Conservation (phyloP, 345 rosid species). For the Sonneratia alba region DNA sequence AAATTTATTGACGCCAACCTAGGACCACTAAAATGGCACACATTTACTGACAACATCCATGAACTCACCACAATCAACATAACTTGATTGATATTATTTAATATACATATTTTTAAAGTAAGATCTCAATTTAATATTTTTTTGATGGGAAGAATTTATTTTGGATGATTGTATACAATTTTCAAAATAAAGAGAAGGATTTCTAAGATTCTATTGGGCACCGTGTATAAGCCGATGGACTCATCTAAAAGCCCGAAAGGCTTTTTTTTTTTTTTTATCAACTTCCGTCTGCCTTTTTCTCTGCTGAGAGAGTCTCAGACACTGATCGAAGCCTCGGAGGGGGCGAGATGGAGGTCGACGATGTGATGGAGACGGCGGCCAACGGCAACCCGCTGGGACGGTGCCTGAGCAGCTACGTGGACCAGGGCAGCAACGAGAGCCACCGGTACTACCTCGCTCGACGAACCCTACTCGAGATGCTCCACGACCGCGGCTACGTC, state of each 20-base stretch:
- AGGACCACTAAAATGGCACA: neutral
- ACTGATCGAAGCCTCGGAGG: neutral
- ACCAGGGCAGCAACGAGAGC: slow-evolving; percentile 52
- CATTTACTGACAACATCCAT: neutral
- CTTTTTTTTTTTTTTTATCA: neutral
- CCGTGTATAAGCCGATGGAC: too few relatives aligned
- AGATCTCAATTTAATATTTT: too few relatives aligned
- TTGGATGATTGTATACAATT: too few relatives aligned
- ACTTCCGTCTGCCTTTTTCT: neutral
- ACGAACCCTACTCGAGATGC: slow-evolving; percentile 70
- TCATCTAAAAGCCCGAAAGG: neutral
- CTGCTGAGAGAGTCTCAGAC: too few relatives aligned
- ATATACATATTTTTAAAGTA: too few relatives aligned
- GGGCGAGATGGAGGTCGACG: slow-evolving; percentile 18
- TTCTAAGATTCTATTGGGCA: too few relatives aligned
- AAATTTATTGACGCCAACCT: neutral
- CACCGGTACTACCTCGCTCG: slow-evolving; percentile 67
- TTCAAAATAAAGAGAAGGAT: too few relatives aligned
- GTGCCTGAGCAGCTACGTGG: slow-evolving; percentile 49
- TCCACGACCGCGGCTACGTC: slow-evolving; percentile 67
- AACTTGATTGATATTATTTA: too few relatives aligned
- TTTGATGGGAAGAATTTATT: neutral
- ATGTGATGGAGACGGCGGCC: slow-evolving; percentile 14
- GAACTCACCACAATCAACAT: neutral
- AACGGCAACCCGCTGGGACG: slow-evolving; percentile 12